Evolutionary conservation across 2,329 filamentous ascomycete genomes (phyloP).

Genomic region (Stemphylium vesicarium): DNA sequence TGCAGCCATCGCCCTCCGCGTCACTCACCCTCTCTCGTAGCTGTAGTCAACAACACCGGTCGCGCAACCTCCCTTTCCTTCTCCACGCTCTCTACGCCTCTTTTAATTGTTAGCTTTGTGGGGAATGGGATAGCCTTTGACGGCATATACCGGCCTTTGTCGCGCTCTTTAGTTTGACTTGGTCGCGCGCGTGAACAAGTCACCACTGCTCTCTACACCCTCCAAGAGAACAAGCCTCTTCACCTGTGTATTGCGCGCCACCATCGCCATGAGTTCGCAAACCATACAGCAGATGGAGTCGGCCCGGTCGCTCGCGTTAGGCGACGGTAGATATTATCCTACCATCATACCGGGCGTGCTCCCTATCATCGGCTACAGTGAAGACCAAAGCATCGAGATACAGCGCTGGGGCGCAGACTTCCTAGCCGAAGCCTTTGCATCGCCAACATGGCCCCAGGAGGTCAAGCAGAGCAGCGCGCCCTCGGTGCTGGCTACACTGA

Average conservation of each 20-base stretch:
- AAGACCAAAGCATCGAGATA: slow-evolving; percentile 71
- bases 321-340: slow-evolving; percentile 85
- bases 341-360: slow-evolving; percentile 91
- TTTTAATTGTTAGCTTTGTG: slow-evolving; percentile 27
- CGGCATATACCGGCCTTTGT: slow-evolving; percentile 36
- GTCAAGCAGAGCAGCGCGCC: slow-evolving; percentile 83
- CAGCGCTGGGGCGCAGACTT: slow-evolving; percentile 97
- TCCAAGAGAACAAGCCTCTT: slow-evolving; percentile 33
- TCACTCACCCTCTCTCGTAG: slow-evolving; percentile 17
- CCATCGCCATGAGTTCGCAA: slow-evolving; percentile 38
- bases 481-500: slow-evolving; percentile 77
- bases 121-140: slow-evolving; percentile 37
- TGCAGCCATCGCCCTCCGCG: slow-evolving; percentile 13
- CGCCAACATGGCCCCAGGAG: slow-evolving; percentile 76
- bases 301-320: slow-evolving; percentile 86
- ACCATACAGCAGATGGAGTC: slow-evolving; percentile 80
- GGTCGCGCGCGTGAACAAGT: slow-evolving; percentile 42
- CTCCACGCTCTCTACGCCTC: slow-evolving; percentile 31
- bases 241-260: slow-evolving; percentile 24
- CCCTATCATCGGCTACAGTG: slow-evolving; percentile 81
- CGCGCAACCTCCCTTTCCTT: slow-evolving; percentile 25
- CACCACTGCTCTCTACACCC: slow-evolving; percentile 20
- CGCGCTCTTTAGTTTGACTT: slow-evolving; percentile 36
- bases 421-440: slow-evolving; percentile 92
- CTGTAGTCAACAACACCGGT: slow-evolving; percentile 29